Evolutionary conservation across 1,284 basidiomycete species (phyloP), one percentile per base, ranked within the genome.

Genomic region (Trametes pubescens): DNA sequence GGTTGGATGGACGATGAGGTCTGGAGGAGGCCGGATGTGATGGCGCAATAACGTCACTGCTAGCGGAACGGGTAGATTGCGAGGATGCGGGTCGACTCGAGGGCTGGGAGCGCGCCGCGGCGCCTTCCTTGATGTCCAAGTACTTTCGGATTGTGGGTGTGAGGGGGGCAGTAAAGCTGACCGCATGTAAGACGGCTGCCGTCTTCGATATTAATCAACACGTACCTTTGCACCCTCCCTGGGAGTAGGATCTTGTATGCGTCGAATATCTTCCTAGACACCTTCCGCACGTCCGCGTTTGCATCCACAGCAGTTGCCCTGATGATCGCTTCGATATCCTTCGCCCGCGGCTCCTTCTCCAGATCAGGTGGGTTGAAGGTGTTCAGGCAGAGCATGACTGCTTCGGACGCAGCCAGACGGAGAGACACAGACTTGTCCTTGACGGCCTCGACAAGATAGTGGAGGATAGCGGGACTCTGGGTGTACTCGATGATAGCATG

Each of bases 141-240:
- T 94, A 94, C 75, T 92, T 93, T 70, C 84, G 89, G 59, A 87
- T 87, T 1, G 86, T 89, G 4, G 93, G 93, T 2, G 90, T 89
- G 22, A 95, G 81, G 5, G 92, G 92, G 4, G 81, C 81, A 16
- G 85, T 83, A 71, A 95, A 94, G 52, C 93, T 94, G 68, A 2
- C 37, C 26, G 65, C 57, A 59, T 64, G 49, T 72, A 38, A 40
- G 66, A 34, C 34, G 43, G 16, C 54, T 13, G 32, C 21, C n/a
- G n/a, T n/a, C n/a, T n/a, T n/a, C n/a, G n/a, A n/a, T n/a, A 61
- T 13, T 8, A 24, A 54, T 62, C 44, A 32, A 2, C 7, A 81
- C 87, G 37, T 73, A 93, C 93, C 77, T 83, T 13, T 88, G 84
- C 0, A 94, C 82, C 54, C 92, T 82, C 26, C 77, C 73, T 0